Evolutionary conservation across 1,139 yeast genomes (phyloP).

Genomic region (Zygosaccharomyces sapae): DNA sequence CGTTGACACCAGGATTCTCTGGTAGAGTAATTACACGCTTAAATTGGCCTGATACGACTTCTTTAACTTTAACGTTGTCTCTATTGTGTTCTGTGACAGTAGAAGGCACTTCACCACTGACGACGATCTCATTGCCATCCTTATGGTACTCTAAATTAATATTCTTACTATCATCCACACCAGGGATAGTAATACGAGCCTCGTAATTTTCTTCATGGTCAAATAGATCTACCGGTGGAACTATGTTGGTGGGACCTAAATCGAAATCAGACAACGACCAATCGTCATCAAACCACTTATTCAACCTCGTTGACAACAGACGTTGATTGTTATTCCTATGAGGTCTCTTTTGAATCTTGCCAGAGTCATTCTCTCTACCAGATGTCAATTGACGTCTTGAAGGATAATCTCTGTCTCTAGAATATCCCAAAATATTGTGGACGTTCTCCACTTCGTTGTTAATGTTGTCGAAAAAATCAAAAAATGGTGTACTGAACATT

Average conservation of each 20-base stretch:
- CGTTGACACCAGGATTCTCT: constrained; percentile 38
- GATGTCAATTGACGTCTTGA: not conserved
- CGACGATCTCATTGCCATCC: constrained; percentile 38
- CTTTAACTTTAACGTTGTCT: constrained; percentile 37
- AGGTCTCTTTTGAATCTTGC: not conserved
- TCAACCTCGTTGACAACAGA: constrained; percentile 16
- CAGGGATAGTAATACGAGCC: constrained; percentile 41
- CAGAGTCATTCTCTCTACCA: not conserved
- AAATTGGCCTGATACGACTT: constrained; percentile 41
- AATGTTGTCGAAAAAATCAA: not conserved
- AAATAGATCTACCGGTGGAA: constrained; percentile 44
- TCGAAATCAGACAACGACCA: constrained; percentile 24
- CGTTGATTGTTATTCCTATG: not conserved
- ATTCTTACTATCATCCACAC: constrained; percentile 39
- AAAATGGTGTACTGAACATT: not conserved
- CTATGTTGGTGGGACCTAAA: constrained; percentile 19
- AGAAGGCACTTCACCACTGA: constrained; percentile 40
- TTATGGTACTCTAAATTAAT: constrained; percentile 41
- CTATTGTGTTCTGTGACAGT: constrained; percentile 22
- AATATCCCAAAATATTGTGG: not conserved
- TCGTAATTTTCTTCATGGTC: constrained; percentile 41
- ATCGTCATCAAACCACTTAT: constrained; percentile 29
- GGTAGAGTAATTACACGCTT: constrained; percentile 42
- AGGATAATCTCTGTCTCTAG: not conserved
- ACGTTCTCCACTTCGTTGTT: not conserved